phyloP scores from a whole-genome alignment of 2,329 filamentous ascomycete species.

The Alternaria arbusti region DNA sequence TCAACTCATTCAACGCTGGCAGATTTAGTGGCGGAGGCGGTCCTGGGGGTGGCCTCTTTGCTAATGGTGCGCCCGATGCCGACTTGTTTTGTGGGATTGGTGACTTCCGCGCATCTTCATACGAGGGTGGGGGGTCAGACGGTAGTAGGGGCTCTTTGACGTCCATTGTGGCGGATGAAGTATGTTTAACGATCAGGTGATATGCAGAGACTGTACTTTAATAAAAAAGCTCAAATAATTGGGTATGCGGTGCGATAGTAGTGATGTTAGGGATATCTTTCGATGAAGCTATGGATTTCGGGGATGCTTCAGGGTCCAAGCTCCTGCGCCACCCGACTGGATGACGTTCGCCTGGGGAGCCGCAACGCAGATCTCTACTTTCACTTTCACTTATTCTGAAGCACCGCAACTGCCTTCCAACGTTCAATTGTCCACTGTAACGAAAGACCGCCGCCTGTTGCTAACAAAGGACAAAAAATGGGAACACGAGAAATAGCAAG shows the following conservation, averaged over 20 bases:
- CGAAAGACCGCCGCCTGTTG: too few species aligned
- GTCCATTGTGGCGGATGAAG: not conserved
- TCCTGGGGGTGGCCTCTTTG: slow-evolving; percentile 24
- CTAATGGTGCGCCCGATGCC: slow-evolving; percentile 20
- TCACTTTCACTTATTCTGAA: too few species aligned
- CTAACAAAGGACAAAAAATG: too few species aligned
- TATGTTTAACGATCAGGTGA: not conserved
- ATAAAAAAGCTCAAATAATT: not conserved
- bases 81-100: slow-evolving; percentile 25
- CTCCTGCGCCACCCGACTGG: not conserved
- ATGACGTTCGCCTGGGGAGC: not conserved
- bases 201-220: not conserved
- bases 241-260: not conserved
- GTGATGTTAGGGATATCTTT: not conserved
- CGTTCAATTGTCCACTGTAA: too few species aligned
- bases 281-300: not conserved
- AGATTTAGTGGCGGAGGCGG: slow-evolving; percentile 75
- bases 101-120: slow-evolving; percentile 45
- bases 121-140: slow-evolving; percentile 53
- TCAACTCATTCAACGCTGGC: slow-evolving; percentile 77
- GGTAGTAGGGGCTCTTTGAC: slow-evolving; percentile 32
- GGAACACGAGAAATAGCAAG: too few species aligned
- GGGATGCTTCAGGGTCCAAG: not conserved
- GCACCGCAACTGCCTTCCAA: too few species aligned
- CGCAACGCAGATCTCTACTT: not conserved